Base-by-base conservation (phyloP, 1,284 basidiomycete genomes). In the Puccinia sorghi region DNA sequence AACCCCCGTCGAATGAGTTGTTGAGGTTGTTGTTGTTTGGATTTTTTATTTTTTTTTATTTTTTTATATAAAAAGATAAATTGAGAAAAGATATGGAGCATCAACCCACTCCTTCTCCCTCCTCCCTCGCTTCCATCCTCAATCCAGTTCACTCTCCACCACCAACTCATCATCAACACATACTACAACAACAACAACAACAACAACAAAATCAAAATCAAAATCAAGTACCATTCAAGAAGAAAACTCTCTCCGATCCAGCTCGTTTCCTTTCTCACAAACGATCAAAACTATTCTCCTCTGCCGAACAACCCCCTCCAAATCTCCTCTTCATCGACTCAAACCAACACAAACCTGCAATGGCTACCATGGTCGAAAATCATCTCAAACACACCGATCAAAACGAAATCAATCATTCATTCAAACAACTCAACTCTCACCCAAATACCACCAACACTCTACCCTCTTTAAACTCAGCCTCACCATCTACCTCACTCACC, bases 111-210 rank as follows among this genome's bases (percentile, higher is more conserved):
- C 61, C 61, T 39, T 64, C 61, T 6, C 61, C 61, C 39, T 64
- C 61, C 41, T 64, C 61, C 4, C 61, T 64, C 41, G 61, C 61
- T 41, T n/a, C 61, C 4, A 39, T 64, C 8, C 61, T 64, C 41
- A 64, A 64, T 41, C 61, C 61, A 64, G 41, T 64, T 8, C 15
- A 63, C 37, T 39, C 61, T 3, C 37, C 39, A 41, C 37, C 37
- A 43, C 37, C 61, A 41, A 22, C 61, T 7, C 61, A 20, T 17
- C 15, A 43, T 0, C 61, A 63, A 41, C 61, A 63, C 39, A 20
- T 20, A 12, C 8, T 32, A 27, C 50, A 20, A 52, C 13, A 8
- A 7, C 61, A 22, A 41, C 39, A n/a, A 8, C 20, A 39, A 12
- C 7, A 63, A n/a, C 27, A 39, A 61, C 13, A 39, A 63, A 4